Evolutionary conservation across 1,284 basidiomycete genomes (phyloP).

Genomic region (Ceratobasidium sp.): DNA sequence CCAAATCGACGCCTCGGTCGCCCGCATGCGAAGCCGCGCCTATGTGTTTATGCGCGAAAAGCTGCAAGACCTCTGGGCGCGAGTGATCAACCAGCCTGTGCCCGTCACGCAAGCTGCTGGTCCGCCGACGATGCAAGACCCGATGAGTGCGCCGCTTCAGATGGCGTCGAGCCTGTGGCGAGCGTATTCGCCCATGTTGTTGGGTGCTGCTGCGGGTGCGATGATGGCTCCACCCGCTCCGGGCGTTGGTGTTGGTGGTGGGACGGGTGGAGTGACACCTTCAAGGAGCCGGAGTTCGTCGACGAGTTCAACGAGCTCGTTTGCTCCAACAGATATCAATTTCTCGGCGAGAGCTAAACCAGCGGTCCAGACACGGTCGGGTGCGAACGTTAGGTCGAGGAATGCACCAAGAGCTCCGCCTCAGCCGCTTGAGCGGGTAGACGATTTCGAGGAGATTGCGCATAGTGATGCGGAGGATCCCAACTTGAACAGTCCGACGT

Average conservation of each 20-base stretch:
- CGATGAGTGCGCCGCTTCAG: slow-evolving; percentile 72
- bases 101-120: slow-evolving; percentile 52
- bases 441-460: slow-evolving; percentile 20
- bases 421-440: neutral
- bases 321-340: slow-evolving; percentile 41
- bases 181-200: slow-evolving; percentile 72
- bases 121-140: slow-evolving; percentile 66
- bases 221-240: slow-evolving; percentile 22
- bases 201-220: slow-evolving; percentile 23
- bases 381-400: slow-evolving; percentile 25
- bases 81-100: slow-evolving; percentile 53
- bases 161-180: slow-evolving; percentile 76
- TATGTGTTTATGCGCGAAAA: slow-evolving; percentile 70
- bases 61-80: slow-evolving; percentile 72
- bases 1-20: slow-evolving; percentile 83
- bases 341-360: slow-evolving; percentile 3
- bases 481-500: neutral
- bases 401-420: neutral
- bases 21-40: slow-evolving; percentile 68
- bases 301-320: slow-evolving; percentile 32
- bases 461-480: slow-evolving; percentile 14
- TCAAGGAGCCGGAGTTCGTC: slow-evolving; percentile 35
- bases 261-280: neutral
- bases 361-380: slow-evolving; percentile 9
- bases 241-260: neutral